These are phyloP conservation scores for Tubosaeta sp. DNA, from an alignment of 768 basidiomycete genomes.

Conservation along the genomic window DNA sequence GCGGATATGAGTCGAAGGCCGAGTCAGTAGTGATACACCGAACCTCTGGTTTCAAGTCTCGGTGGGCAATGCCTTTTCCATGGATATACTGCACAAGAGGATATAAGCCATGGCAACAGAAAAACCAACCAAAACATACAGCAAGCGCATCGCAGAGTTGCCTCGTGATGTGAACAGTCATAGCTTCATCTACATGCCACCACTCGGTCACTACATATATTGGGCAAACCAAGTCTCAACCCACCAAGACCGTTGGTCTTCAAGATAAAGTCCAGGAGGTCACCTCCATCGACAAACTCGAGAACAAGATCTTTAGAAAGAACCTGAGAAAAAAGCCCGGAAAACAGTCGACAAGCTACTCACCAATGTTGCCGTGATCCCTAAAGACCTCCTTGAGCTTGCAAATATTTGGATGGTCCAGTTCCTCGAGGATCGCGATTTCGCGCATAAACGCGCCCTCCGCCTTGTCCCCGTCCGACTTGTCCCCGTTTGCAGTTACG, in stretches of 20 bases:
- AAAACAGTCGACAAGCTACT: conserved; percentile 17
- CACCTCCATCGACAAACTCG: conserved; percentile 84
- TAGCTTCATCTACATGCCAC: conserved; percentile 42
- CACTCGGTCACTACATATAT: background rate
- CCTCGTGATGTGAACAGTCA: conserved; percentile 65
- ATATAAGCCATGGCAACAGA: conserved; percentile 2
- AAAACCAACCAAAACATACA: conserved; percentile 36
- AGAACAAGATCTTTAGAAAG: conserved; percentile 64
- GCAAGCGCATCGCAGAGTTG: conserved; percentile 81
- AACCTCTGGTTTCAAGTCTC: conserved; percentile 90
- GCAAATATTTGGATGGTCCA: conserved; percentile 82
- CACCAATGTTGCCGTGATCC: conserved; percentile 59
- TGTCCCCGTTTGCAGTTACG: conserved; percentile 29
- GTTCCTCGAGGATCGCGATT: conserved; percentile 70
- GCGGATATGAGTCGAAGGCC: conserved; percentile 1
- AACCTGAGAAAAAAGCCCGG: conserved; percentile 20
- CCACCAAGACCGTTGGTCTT: conserved; percentile 55
- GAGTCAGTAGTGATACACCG: background rate
- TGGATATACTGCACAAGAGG: conserved; percentile 53
- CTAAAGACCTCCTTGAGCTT: conserved; percentile 73
- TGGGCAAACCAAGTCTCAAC: conserved; percentile 18
- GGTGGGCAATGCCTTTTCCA: conserved; percentile 75
- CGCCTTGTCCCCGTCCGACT: conserved; percentile 26
- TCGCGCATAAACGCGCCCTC: conserved; percentile 56
- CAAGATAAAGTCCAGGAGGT: conserved; percentile 79